Conservation (phyloP, 2,329 filamentous ascomycete genomes). For the Cercospora sp. region DNA sequence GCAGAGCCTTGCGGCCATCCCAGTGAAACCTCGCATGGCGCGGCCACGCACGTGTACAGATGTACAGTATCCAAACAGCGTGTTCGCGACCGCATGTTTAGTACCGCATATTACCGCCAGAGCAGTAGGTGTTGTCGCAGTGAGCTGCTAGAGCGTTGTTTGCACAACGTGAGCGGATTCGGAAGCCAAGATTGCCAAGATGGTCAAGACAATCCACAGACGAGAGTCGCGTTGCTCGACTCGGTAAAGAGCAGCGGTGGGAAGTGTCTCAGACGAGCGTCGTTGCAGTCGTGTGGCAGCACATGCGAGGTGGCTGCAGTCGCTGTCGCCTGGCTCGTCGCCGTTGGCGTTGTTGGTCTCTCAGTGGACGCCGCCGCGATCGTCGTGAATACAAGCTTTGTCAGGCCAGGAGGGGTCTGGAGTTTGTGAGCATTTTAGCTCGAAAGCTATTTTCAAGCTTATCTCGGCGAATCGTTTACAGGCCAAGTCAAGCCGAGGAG, state of each 20-base stretch:
- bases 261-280: background rate
- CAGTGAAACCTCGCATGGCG: background rate
- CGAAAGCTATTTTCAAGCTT: constrained; percentile 22
- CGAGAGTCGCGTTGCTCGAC: background rate
- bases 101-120: background rate
- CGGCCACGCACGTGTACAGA: background rate
- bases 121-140: background rate
- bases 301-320: background rate
- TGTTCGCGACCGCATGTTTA: background rate
- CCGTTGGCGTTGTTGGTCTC: background rate
- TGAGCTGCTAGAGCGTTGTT: background rate
- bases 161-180: background rate
- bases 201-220: background rate
- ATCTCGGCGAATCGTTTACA: constrained; percentile 18
- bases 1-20: background rate
- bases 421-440: constrained; percentile 5
- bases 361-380: background rate
- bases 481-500: constrained; percentile 12
- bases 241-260: background rate
- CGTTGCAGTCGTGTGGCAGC: background rate
- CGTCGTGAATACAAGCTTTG: constrained; percentile 18
- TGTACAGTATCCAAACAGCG: background rate
- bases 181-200: background rate
- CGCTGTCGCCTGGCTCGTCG: background rate
- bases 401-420: background rate